A percentile compares a stretch with the other conserved stretches of the same genome.
Conservation (phyloP, 139 green algal genomes). For the Tetratostichococcus sp. region DNA sequence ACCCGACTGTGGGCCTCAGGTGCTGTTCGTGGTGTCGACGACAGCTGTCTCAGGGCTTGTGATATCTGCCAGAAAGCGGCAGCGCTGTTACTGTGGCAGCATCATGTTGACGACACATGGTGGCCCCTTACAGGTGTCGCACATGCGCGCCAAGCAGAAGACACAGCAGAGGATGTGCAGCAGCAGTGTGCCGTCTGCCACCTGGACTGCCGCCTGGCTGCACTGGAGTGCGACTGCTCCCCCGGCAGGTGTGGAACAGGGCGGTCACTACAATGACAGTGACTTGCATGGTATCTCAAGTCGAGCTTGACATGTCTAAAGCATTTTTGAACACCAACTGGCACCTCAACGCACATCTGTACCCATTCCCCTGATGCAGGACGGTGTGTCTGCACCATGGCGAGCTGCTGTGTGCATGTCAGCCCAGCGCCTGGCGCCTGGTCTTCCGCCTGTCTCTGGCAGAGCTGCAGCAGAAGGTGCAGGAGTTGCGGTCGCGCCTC, state of each 20-base stretch:
- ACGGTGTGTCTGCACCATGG: slow-evolving; percentile 54
- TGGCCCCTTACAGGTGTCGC: too few relatives aligned
- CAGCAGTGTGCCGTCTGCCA: slow-evolving; percentile 49
- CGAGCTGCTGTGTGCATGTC: slow-evolving; percentile 67
- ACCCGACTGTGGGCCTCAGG: slow-evolving; percentile 50
- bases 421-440: slow-evolving; percentile 35
- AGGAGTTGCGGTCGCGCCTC: slow-evolving; percentile 8
- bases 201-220: slow-evolving; percentile 29
- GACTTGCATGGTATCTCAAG: too few relatives aligned
- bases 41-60: too few relatives aligned
- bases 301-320: too few relatives aligned
- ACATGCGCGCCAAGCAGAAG: slow-evolving; percentile 13
- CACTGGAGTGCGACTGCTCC: slow-evolving; percentile 63
- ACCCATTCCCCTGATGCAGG: too few relatives aligned
- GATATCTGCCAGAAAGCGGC: too few relatives aligned
- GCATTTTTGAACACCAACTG: too few relatives aligned
- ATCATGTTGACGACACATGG: too few relatives aligned
- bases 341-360: too few relatives aligned
- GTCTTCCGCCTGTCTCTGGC: slow-evolving; percentile 62
- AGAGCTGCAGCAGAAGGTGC: slow-evolving; percentile 49
- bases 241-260: slow-evolving; percentile 18
- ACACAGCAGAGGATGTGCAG: slow-evolving; percentile 21
- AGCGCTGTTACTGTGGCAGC: too few relatives aligned
- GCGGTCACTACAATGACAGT: neutral
- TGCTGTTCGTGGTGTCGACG: too few relatives aligned